Conservation (phyloP, 345 rosid species). For the Lepidium didymum region DNA sequence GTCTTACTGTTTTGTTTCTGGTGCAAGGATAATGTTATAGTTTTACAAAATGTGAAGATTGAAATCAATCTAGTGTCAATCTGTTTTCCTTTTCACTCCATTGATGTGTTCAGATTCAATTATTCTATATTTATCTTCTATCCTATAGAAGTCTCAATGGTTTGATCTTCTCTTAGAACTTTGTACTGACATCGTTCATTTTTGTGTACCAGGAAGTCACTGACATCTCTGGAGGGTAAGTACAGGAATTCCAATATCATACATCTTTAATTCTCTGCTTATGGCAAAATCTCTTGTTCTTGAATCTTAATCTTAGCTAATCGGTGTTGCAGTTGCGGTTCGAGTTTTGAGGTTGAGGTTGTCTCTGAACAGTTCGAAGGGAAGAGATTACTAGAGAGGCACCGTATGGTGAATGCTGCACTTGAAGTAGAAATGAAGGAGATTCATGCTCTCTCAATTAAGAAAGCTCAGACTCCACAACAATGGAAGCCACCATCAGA, state of each 20-base stretch:
- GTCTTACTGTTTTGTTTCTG: neutral
- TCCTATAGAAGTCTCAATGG: neutral
- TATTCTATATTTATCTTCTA: neutral
- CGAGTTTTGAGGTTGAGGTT: constrained; percentile 68
- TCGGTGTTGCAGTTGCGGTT: constrained; percentile 56
- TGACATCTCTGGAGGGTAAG: constrained; percentile 98
- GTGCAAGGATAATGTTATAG: neutral
- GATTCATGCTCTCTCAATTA: constrained; percentile 92
- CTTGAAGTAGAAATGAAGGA: constrained; percentile 85
- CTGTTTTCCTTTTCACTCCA: neutral
- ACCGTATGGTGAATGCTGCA: constrained; percentile 72
- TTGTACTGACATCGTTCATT: neutral
- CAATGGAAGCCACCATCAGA: constrained; percentile 76
- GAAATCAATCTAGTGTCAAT: neutral
- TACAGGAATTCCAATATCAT: neutral
- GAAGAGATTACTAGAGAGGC: constrained; percentile 89
- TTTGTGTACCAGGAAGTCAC: constrained; percentile 58
- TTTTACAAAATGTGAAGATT: neutral
- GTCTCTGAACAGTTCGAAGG: constrained; percentile 77
- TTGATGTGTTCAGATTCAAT: neutral
- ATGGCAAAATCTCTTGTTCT: neutral
- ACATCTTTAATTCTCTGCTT: neutral
- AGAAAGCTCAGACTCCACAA: constrained; percentile 68
- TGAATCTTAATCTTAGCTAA: neutral
- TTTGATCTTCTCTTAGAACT: neutral